phyloP scores from a whole-genome alignment of 208 protist genomes.

The Tritrichomonas musculus region DNA sequence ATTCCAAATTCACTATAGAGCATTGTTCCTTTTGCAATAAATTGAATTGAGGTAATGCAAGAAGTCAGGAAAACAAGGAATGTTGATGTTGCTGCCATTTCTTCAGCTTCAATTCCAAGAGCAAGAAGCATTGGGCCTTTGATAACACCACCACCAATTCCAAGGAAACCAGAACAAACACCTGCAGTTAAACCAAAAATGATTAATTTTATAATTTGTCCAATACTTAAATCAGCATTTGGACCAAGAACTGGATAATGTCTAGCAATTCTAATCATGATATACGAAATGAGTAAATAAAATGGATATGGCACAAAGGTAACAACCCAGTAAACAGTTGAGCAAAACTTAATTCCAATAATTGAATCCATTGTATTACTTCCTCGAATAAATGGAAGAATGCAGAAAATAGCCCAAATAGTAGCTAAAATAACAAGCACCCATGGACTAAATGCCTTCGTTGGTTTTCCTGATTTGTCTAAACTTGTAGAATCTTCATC shows the following conservation, averaged over 20 bases:
- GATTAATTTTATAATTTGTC: background rate
- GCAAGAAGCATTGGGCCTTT: conserved; percentile 37
- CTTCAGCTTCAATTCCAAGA: conserved; percentile 32
- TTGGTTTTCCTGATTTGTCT: no score
- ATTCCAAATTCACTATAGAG: background rate
- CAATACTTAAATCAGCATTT: background rate
- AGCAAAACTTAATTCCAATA: conserved; percentile 28
- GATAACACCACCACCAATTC: conserved; percentile 37
- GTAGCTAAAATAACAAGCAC: background rate
- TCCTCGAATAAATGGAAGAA: background rate
- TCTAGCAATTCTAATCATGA: background rate
- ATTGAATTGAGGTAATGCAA: background rate
- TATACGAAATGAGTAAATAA: background rate
- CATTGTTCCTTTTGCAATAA: background rate
- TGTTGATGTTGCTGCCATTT: conserved; percentile 41
- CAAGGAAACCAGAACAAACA: conserved; percentile 10
- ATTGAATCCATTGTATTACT: background rate
- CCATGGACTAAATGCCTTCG: no score
- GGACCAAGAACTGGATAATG: background rate
- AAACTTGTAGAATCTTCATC: background rate
- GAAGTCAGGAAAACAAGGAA: conserved; percentile 13
- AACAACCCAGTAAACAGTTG: background rate
- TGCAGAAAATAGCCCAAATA: background rate
- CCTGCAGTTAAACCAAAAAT: background rate
- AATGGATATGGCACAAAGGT: conserved; percentile 27